phyloP scores from a whole-genome alignment of 176 grass and related monocot species.

The Eremochloa ophiuroides region DNA sequence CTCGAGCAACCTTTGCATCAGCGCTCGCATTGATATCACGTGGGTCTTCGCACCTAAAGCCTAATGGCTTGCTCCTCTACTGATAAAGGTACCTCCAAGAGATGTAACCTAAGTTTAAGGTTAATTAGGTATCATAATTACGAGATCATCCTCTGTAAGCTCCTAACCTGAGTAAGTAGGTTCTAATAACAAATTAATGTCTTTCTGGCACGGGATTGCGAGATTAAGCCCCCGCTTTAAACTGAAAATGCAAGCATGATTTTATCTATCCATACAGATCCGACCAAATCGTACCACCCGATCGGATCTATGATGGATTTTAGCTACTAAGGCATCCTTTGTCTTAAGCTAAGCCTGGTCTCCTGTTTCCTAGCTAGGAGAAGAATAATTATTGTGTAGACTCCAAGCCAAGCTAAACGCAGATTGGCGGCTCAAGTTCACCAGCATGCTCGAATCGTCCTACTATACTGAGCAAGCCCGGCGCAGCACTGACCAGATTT shows the following conservation, averaged over 20 bases:
- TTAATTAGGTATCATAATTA: too few species aligned
- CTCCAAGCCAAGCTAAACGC: background rate
- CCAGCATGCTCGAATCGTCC: background rate
- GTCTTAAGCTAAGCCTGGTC: background rate
- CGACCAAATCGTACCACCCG: background rate
- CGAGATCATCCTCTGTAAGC: too few species aligned
- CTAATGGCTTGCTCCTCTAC: too few species aligned
- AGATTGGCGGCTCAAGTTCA: background rate
- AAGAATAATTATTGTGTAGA: background rate
- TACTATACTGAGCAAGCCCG: background rate
- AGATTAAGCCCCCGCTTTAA: background rate
- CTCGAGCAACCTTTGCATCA: too few species aligned
- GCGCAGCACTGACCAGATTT: too few species aligned
- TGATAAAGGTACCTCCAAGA: too few species aligned
- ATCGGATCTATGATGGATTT: background rate
- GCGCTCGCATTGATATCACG: too few species aligned
- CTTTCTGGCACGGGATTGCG: too few species aligned
- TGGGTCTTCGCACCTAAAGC: too few species aligned
- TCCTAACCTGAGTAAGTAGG: too few species aligned
- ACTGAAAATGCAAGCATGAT: background rate
- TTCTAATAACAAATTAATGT: too few species aligned
- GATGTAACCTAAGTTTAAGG: too few species aligned
- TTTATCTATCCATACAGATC: background rate
- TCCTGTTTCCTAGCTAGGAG: background rate
- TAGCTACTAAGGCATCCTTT: background rate